Evolutionary conservation across 2,329 filamentous ascomycete genomes (phyloP), one percentile per base, ranked within the genome.

Genomic region (Stemphylium vesicarium): DNA sequence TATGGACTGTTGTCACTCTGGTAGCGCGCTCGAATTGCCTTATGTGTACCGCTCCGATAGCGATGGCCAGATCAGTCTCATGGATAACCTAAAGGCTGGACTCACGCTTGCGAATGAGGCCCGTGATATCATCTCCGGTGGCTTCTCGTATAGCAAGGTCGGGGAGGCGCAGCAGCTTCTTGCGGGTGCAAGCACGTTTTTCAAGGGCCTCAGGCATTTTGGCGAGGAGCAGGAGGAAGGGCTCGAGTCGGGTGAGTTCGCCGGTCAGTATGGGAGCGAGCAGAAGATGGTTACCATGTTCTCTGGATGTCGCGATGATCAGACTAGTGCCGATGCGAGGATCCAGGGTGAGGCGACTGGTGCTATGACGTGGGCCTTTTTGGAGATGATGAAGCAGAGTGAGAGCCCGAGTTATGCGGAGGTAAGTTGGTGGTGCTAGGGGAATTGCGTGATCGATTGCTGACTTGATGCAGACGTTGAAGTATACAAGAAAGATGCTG

Each of bases 1-100:
- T 24, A 81, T 87, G 62, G 85, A 87, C 66, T 87, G 84, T 70
- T 87, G 85, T 63, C 85, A 87, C 68, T 84, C 81, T 2, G 84
- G 84, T 26, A 85, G 83, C 0, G 84, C 83, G 0, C 77, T 85
- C 36, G 84, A 86, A 54, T 71, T 87, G 1, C 84, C 85, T 0
- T 87, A 77, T 56, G 81, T 86, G 16, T 87, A 83, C 66, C 81
- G 82, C 20, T 78, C 79, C 3, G 83, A 86, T 60, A 78, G 78
- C 22, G 80, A 85, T 10, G 84, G 84, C 36, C 82, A 84, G 52
- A 77, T 86, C 50, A 81, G 77, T 55, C 64, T 85, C 18, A 74
- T 86, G 51, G 81, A 86, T 67, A 84, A 84, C 41, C 62, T 86
- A 29, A 79, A 81, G 57, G 72, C 79, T 35, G 84, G 84, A 1